Percentiles rank a stretch among this genome's conserved stretches.
phyloP scores from a whole-genome alignment of 441 rosid genomes.

The Mallotus japonicus region DNA sequence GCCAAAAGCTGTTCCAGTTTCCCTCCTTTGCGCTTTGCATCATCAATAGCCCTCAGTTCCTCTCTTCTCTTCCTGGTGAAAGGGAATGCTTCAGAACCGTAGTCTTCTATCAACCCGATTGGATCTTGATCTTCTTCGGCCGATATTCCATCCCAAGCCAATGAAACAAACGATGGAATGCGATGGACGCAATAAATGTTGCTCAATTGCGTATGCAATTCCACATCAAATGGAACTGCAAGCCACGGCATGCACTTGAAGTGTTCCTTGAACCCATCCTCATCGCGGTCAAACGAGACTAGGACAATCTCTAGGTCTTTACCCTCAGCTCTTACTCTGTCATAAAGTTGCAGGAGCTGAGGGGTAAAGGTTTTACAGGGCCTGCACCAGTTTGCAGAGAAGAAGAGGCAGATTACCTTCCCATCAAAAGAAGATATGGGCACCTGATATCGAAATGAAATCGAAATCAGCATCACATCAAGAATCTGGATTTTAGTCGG shows the following conservation, averaged over 20 bases:
- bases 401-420: slow-evolving; percentile 58
- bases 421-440: slow-evolving; percentile 52
- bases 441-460: slow-evolving; percentile 40
- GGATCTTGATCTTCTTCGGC: slow-evolving; percentile 61
- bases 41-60: slow-evolving; percentile 59
- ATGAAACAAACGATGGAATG: slow-evolving; percentile 60
- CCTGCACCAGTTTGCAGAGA: slow-evolving; percentile 87
- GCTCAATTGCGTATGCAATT: slow-evolving; percentile 40
- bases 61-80: slow-evolving; percentile 61
- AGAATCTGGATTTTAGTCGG: no score
- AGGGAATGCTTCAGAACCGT: slow-evolving; percentile 71
- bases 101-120: slow-evolving; percentile 60
- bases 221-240: slow-evolving; percentile 57
- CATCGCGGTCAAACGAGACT: slow-evolving; percentile 64
- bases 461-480: background rate
- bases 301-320: slow-evolving; percentile 64
- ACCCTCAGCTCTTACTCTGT: slow-evolving; percentile 39
- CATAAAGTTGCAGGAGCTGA: slow-evolving; percentile 54
- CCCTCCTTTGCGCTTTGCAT: slow-evolving; percentile 56
- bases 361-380: slow-evolving; percentile 69
- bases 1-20: slow-evolving; percentile 54
- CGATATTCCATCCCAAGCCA: slow-evolving; percentile 40
- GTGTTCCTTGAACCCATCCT: slow-evolving; percentile 56
- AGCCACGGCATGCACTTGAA: slow-evolving; percentile 82
- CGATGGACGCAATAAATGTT: slow-evolving; percentile 43